Base-by-base conservation (phyloP, 768 basidiomycete species). In the Suillus placidus region DNA sequence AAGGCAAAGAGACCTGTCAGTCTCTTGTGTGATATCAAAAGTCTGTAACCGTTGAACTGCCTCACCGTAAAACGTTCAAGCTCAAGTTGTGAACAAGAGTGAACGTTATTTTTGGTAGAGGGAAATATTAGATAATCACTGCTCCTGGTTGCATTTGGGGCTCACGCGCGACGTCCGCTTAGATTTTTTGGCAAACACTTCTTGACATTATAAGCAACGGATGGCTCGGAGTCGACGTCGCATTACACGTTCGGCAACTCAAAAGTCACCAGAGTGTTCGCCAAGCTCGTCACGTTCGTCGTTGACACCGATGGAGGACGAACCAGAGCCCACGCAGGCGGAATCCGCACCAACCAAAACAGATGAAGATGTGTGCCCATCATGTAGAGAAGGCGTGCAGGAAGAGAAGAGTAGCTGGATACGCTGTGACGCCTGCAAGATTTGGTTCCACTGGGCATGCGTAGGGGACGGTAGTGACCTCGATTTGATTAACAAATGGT, bases 401-500 rank as follows among this genome's bases (percentile, higher is more conserved):
- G 78, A 61, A 84, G 86, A 67, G 89, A 89, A 74, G 91, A 92
- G 68, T 5, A 87, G 80, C 71, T 95, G 93, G 94, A 87, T 95
- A 64, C 80, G 87, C 68, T 95, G 94, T 74, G 93, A 94, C 71
- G 83, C 84, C 26, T 93, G 91, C 81, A 89, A 89, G 77, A 84
- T 80, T 37, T 94, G 92, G 92, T 94, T 87, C 74, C 92, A 94
- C 72, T 94, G 92, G 91, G 80, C 85, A 65, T 94, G 92, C 76
- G 90, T 85, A 16, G 89, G 90, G 32, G 84, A 87, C 52, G 85
- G 85, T 16, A 83, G 82, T 45, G 88, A 89, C 67, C 81, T 89
- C 13, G 86, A 88, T 42, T 81, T 82, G 16, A 85, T 94, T 65
- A 91, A 92, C 74, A 93, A 91, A 82, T 93, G 90, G 92, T 75